Conservation (phyloP, 306 rosid genomes). For the Vachellia pachyceras region DNA sequence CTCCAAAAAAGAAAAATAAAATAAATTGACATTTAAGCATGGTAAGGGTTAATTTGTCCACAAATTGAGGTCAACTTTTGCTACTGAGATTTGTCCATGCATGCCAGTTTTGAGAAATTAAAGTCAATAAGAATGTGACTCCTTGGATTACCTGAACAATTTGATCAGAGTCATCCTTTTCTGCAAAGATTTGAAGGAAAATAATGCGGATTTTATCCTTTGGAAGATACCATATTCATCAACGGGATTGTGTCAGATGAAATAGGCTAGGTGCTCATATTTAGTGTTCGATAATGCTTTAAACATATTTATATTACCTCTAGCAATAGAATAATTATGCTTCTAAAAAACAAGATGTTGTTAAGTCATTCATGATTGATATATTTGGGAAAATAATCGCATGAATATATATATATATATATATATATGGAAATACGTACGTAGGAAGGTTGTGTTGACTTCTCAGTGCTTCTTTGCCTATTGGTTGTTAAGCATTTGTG, state of each 20-base stretch:
- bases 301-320: too few species aligned
- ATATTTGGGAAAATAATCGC: background rate
- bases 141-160: conserved; percentile 30
- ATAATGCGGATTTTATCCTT: conserved; percentile 13
- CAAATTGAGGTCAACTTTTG: conserved; percentile 15
- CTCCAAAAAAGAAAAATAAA: too few species aligned
- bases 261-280: too few species aligned
- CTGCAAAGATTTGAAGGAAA: conserved; percentile 17
- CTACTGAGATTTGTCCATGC: conserved; percentile 18
- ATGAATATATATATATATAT: background rate
- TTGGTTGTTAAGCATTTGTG: background rate
- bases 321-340: too few species aligned
- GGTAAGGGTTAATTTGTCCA: background rate
- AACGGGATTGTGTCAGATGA: too few species aligned
- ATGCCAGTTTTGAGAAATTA: background rate
- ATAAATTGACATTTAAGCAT: conserved; percentile 19
- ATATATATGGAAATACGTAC: background rate
- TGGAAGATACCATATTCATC: too few species aligned
- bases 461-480: background rate
- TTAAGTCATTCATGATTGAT: background rate
- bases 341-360: background rate
- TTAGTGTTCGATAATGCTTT: too few species aligned
- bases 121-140: conserved; percentile 10
- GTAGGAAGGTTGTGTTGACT: conserved; percentile 6
- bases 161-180: background rate